These are phyloP conservation scores for Aspergillus avenaceus DNA, from an alignment of 495 filamentous ascomycete species.

Conservation along the genomic window DNA sequence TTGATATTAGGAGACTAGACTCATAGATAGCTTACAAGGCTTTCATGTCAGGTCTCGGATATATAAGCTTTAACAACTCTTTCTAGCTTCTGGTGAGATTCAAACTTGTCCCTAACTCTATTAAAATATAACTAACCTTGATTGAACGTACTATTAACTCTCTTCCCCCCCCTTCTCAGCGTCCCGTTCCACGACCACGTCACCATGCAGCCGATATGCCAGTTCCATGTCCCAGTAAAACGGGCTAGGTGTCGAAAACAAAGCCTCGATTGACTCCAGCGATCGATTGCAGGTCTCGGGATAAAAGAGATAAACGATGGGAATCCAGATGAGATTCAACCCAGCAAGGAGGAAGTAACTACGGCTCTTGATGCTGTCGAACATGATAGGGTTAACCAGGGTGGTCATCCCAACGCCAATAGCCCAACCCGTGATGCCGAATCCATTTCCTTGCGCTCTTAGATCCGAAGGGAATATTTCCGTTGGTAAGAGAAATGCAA, in stretches of 20 bases:
- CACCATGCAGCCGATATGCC: slow-evolving; percentile 30
- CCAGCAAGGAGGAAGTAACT: slow-evolving; percentile 52
- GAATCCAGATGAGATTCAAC: slow-evolving; percentile 51
- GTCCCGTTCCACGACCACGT: slow-evolving; percentile 26
- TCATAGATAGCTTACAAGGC: too few species aligned
- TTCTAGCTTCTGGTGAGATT: too few species aligned
- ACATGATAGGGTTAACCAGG: slow-evolving; percentile 51
- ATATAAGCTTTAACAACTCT: too few species aligned
- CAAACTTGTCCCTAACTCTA: too few species aligned
- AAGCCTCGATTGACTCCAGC: slow-evolving; percentile 56
- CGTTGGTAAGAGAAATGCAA: slow-evolving; percentile 49
- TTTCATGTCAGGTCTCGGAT: too few species aligned
- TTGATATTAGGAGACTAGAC: too few species aligned
- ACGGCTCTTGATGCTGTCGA: slow-evolving; percentile 38
- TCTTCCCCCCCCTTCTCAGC: slow-evolving; percentile 8
- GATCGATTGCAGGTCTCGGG: slow-evolving; percentile 54
- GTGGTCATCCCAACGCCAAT: slow-evolving; percentile 53
- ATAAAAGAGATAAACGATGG: slow-evolving; percentile 51
- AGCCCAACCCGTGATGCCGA: slow-evolving; percentile 55
- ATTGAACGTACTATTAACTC: too few species aligned
- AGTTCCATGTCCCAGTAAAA: slow-evolving; percentile 39
- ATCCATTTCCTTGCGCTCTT: slow-evolving; percentile 52
- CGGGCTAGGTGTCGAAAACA: slow-evolving; percentile 41
- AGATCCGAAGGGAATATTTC: slow-evolving; percentile 52
- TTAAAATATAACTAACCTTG: not conserved